Base-by-base conservation (phyloP, 192 early-diverging fungal genomes). In the Mortierella antarctica region DNA sequence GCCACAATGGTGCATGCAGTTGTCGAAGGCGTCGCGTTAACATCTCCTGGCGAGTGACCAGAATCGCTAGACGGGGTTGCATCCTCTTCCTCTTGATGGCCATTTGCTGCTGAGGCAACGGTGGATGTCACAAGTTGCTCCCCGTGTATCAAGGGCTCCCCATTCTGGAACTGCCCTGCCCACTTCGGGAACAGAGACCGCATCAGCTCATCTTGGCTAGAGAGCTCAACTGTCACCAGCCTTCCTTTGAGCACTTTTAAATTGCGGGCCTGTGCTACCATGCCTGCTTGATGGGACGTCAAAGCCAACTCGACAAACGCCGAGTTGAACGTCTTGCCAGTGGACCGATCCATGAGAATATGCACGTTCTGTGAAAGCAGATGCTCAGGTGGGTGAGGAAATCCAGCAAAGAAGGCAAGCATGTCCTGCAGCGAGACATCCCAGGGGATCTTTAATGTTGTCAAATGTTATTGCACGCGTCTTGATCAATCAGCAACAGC, bases 281-380 rank as follows among this genome's bases (percentile, higher is more conserved):
- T 76, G 46, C 83, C 79, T 14, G 91, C 86, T 42, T 93, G 88
- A 8, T 59, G 75, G 10, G 63, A 50, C 4, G 83, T 88, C 7
- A 85, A 61, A 0, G 77, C 63, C 44, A 94, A 85, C 68, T 93
- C 92, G 42, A 93, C 71, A 80, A 87, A 94, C 3, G 87, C 88
- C 62, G 92, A 90, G 49, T 89, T 88, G 57, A 88, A 84, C 0
- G 91, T 94, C 65, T 93, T 93, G 12, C 93, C 93, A n/a, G 91
- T 90, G 5, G 83, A 71, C 48, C 91, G 56, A 52, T 78, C 76
- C 70, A 79, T 76, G 52, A 84, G 82, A 62, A 90, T 86, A 64
- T 90, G 89, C 41, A 90, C 83, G 50, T 85, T 70, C 63, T 88
- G 89, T 10, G 80, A 65, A 51, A 87, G 81, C 18, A 82, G 44